Evolutionary conservation across 73 alveolate genomes (phyloP).

Genomic region (Paramecium biaurelia): DNA sequence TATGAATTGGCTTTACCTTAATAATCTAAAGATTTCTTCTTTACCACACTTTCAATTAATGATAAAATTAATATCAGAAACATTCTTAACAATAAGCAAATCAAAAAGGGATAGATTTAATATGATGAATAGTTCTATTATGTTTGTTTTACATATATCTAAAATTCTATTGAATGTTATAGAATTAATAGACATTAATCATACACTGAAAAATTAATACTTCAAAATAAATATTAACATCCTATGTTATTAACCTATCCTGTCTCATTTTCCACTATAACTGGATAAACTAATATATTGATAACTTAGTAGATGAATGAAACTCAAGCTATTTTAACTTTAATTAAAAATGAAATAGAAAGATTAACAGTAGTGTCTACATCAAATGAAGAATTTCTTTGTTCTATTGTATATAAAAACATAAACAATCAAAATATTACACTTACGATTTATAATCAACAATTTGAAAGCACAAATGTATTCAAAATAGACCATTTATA

Average conservation of each 20-base stretch:
- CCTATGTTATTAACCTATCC: slow-evolving; percentile 40
- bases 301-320: neutral
- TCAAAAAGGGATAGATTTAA: neutral
- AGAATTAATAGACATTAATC: neutral
- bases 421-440: neutral
- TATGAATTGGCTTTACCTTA: neutral
- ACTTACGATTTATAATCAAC: neutral
- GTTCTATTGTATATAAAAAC: neutral
- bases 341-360: neutral
- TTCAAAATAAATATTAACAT: neutral
- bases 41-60: neutral
- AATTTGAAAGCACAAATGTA: neutral
- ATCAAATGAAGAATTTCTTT: neutral
- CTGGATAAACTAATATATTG: slow-evolving; percentile 13
- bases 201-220: neutral
- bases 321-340: neutral
- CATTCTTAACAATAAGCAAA: neutral
- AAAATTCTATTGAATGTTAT: neutral
- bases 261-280: neutral
- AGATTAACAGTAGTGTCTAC: neutral
- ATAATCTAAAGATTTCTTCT: neutral
- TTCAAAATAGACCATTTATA: neutral
- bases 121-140: slow-evolving; percentile 46
- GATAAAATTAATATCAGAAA: neutral
- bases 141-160: neutral